Conservation (phyloP, 768 basidiomycete genomes). For the Hortiboletus campestris region DNA sequence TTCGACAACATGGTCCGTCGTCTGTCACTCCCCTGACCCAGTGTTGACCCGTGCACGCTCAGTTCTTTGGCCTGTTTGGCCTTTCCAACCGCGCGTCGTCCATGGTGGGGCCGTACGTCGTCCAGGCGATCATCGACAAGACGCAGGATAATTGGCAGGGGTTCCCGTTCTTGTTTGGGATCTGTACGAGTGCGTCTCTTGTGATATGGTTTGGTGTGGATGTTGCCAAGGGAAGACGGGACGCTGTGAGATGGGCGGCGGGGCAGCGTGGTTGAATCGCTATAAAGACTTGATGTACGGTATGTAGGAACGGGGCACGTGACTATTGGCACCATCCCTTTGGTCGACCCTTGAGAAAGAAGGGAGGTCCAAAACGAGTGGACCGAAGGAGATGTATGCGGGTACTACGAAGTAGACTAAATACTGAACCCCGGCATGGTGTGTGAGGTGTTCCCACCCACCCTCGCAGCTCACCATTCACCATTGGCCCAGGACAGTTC, state of each 20-base stretch:
- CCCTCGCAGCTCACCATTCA: too few species aligned
- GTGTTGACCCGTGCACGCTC: not conserved
- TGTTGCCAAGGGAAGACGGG: constrained; percentile 56
- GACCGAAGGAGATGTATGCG: too few species aligned
- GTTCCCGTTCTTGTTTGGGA: constrained; percentile 79
- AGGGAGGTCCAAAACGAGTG: too few species aligned
- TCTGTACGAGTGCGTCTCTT: constrained; percentile 63
- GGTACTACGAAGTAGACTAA: too few species aligned
- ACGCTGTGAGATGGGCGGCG: constrained; percentile 59
- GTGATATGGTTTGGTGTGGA: constrained; percentile 79
- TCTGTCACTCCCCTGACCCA: not conserved
- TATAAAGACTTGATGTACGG: too few species aligned
- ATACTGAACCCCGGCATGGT: too few species aligned
- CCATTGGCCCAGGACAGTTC: too few species aligned
- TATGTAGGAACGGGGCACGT: too few species aligned
- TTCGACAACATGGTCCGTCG: constrained; percentile 72
- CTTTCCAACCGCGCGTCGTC: constrained; percentile 83
- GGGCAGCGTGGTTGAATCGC: constrained; percentile 18
- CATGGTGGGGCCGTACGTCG: constrained; percentile 84
- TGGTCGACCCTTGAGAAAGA: too few species aligned
- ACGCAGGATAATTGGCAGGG: constrained; percentile 78
- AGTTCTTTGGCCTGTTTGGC: constrained; percentile 88
- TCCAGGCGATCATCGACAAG: constrained; percentile 76
- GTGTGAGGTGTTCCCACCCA: too few species aligned
- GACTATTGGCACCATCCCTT: too few species aligned